Conservation (phyloP, 2,329 filamentous ascomycete genomes). For the Penicillium olsonii region DNA sequence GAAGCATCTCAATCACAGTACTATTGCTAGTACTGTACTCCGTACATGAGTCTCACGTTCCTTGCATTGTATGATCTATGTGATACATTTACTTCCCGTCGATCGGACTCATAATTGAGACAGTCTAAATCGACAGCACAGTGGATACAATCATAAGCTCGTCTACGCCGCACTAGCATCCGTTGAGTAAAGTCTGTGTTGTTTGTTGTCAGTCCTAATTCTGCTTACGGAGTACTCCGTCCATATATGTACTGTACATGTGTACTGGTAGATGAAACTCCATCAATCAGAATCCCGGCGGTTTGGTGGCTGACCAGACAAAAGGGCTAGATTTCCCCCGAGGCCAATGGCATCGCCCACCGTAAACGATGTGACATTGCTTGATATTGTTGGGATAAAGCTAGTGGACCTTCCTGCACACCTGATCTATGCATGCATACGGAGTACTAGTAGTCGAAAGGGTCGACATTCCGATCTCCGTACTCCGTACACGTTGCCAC, state of each 20-base stretch:
- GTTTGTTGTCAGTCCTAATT: background rate
- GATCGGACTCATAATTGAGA: background rate
- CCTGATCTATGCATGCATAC: background rate
- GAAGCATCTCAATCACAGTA: too few species aligned
- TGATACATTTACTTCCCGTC: background rate
- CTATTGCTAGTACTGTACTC: too few species aligned
- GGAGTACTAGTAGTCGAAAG: background rate
- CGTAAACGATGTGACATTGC: background rate
- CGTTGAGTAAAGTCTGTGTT: background rate
- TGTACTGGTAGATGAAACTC: too few species aligned
- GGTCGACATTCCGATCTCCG: too few species aligned
- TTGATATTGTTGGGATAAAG: background rate
- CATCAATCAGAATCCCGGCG: conserved; percentile 3
- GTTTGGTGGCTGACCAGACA: background rate
- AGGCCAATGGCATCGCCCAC: background rate
- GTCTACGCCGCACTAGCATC: background rate
- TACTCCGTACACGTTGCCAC: conserved; percentile 1
- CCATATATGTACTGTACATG: too few species aligned
- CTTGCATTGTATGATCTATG: background rate
- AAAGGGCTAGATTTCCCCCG: background rate
- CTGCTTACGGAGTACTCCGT: too few species aligned
- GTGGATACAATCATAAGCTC: background rate
- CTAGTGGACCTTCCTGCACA: background rate
- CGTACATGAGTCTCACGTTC: background rate
- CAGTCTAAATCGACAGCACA: conserved; percentile 1